Evolutionary conservation across 2,329 filamentous ascomycete species (phyloP), one percentile per base, ranked within the genome.

Genomic region (Nigrograna mackinnonii): DNA sequence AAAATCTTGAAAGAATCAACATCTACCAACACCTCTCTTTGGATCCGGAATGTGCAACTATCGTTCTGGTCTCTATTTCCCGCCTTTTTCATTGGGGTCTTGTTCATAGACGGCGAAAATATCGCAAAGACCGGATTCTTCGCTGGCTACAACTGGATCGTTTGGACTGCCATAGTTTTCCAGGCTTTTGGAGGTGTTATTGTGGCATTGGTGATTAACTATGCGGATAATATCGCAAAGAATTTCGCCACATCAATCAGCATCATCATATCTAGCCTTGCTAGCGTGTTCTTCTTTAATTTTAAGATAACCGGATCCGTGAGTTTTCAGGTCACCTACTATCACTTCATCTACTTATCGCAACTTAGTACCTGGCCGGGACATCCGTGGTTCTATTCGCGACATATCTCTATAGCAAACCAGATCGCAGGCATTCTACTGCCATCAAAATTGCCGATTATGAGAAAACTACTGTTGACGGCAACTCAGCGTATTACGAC

Each of bases 31-130:
- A 85, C 85, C 5, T 92, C 89, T 1, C 78, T 97, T 12, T 99
- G 94, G 94, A 85, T 94, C 32, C 85, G 94, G 48, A 99, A 97
- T 65, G 87, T 96, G 35, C 94, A 99, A 68, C 76, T 99, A 18
- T 91, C 91, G 1, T 89, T 96, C 62, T 99, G 96, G 73, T 96
- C 91, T 1, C 76, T 97, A 2, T 92, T 96, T 57, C 90, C 92
- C 0, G 88, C 91, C 1, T 76, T 96, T 1, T 83, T 97, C 43
- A 79, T 95, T 39, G 94, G 92, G 1, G 86, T 97, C 5, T 72
- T 95, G 3, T 88, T 89, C 71, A 88, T 90, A 50, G 94, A 99
- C 54, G 94, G 92, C 19, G 82, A 85, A 47, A 85, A 87, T 30
- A 91, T 99, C 50, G 79, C 85, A 19, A 83, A 86, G 66, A 84